phyloP scores from a whole-genome alignment of 2,329 filamentous ascomycete species.

The Colletotrichum tanaceti region DNA sequence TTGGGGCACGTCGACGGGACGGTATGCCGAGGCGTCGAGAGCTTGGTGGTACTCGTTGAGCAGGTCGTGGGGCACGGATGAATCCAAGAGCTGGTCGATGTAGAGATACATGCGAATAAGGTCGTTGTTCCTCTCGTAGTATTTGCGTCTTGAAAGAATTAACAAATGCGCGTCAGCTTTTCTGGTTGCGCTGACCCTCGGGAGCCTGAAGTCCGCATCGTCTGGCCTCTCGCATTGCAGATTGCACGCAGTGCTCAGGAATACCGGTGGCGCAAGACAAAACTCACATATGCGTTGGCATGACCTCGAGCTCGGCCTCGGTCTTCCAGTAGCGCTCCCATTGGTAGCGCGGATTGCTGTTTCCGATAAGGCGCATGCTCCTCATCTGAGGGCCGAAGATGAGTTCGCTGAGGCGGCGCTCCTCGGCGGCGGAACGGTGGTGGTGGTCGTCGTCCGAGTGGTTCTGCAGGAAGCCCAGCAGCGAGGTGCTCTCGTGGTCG shows the following conservation, averaged over 20 bases:
- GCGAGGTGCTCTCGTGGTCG: constrained; percentile 41
- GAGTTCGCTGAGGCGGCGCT: constrained; percentile 69
- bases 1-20: constrained; percentile 70
- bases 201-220: background rate
- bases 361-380: constrained; percentile 88
- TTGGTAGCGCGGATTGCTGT: constrained; percentile 84
- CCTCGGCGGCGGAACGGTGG: constrained; percentile 61
- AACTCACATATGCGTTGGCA: constrained; percentile 76
- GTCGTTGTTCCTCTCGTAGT: constrained; percentile 90
- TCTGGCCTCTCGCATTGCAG: constrained; percentile 3
- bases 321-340: constrained; percentile 91
- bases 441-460: constrained; percentile 56
- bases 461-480: constrained; percentile 35
- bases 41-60: constrained; percentile 86
- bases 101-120: constrained; percentile 93
- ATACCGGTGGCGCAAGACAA: constrained; percentile 27
- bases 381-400: constrained; percentile 79
- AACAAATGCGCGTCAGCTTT: constrained; percentile 22
- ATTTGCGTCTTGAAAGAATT: constrained; percentile 68
- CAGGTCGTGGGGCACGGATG: constrained; percentile 89
- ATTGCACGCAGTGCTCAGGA: background rate
- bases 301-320: constrained; percentile 76
- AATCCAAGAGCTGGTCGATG: constrained; percentile 91
- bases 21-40: constrained; percentile 65
- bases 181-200: background rate